Evolutionary conservation across 768 basidiomycete genomes (phyloP).

Genomic region (Leccinum arenicola): DNA sequence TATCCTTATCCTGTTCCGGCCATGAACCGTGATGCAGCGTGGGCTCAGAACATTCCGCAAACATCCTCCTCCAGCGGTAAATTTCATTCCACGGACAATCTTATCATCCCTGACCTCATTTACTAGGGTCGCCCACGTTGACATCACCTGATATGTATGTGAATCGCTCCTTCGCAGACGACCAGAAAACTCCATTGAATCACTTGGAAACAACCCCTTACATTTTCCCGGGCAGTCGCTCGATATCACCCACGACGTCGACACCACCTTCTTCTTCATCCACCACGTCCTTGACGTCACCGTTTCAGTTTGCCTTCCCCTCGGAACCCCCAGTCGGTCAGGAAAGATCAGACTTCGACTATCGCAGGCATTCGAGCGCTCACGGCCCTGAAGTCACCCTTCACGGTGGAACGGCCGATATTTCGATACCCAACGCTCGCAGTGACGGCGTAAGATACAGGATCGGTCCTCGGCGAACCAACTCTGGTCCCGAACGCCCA

Average conservation of each 20-base stretch:
- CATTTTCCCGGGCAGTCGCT: slow-evolving; percentile 63
- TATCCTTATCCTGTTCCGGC: slow-evolving; percentile 44
- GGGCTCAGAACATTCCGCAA: slow-evolving; percentile 31
- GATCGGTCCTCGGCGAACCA: slow-evolving; percentile 46
- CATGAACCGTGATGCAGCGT: slow-evolving; percentile 29
- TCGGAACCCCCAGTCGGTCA: slow-evolving; percentile 50
- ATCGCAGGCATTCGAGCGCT: slow-evolving; percentile 53
- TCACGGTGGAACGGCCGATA: slow-evolving; percentile 72
- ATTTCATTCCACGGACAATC: slow-evolving; percentile 27
- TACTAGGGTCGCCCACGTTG: slow-evolving; percentile 56
- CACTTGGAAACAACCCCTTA: slow-evolving; percentile 55
- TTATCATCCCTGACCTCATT: slow-evolving; percentile 35
- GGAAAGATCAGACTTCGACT: slow-evolving; percentile 65
- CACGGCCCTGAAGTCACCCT: slow-evolving; percentile 63
- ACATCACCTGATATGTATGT: slow-evolving; percentile 46
- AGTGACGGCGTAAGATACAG: slow-evolving; percentile 62
- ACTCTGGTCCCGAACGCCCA: slow-evolving; percentile 48
- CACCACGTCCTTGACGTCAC: slow-evolving; percentile 57
- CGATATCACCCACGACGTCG: slow-evolving; percentile 67
- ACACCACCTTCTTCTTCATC: slow-evolving; percentile 62
- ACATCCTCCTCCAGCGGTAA: slow-evolving; percentile 31
- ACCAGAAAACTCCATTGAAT: slow-evolving; percentile 53
- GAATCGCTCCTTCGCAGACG: slow-evolving; percentile 47
- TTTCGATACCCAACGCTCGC: slow-evolving; percentile 51
- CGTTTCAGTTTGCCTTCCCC: slow-evolving; percentile 63